Evolutionary conservation across 2,329 filamentous ascomycete species (phyloP).

Genomic region (Talaromyces rugulosus): DNA sequence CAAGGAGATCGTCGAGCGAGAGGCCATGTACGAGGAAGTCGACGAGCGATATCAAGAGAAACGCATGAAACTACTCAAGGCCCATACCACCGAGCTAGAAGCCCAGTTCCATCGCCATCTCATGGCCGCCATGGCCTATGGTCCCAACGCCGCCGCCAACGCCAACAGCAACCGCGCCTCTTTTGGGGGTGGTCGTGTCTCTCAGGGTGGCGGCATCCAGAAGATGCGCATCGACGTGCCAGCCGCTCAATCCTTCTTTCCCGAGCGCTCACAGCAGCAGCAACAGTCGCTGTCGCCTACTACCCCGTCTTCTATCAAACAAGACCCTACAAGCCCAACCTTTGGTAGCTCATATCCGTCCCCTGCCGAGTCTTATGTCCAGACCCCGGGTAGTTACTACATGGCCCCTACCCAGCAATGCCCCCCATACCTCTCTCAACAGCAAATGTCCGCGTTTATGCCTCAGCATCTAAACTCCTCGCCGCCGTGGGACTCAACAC

Average conservation of each 20-base stretch:
- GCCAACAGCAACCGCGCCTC: slow-evolving; percentile 14
- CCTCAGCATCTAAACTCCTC: not conserved
- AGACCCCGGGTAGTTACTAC: slow-evolving; percentile 18
- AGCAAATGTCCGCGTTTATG: not conserved
- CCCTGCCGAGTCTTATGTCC: slow-evolving; percentile 16
- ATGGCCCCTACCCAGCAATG: not conserved
- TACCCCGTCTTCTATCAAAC: not conserved
- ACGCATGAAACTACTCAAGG: slow-evolving; percentile 35
- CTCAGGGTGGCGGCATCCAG: slow-evolving; percentile 23
- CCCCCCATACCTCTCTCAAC: slow-evolving; percentile 18
- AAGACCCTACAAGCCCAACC: slow-evolving; percentile 5
- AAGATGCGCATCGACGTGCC: slow-evolving; percentile 26
- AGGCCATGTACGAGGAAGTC: slow-evolving; percentile 96
- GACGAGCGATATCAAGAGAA: slow-evolving; percentile 63
- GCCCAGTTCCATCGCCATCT: slow-evolving; percentile 34
- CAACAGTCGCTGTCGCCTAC: slow-evolving; percentile 2
- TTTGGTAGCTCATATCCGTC: slow-evolving; percentile 2
- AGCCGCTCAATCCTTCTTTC: not conserved
- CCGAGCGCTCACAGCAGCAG: not conserved
- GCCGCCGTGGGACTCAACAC: not conserved
- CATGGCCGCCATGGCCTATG: slow-evolving; percentile 28
- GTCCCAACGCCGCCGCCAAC: slow-evolving; percentile 13
- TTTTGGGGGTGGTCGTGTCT: slow-evolving; percentile 17
- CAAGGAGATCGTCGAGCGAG: slow-evolving; percentile 79
- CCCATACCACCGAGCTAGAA: slow-evolving; percentile 34